A percentile compares a stretch with the other conserved stretches of the same genome.
Conservation (phyloP, 306 rosid genomes). For the Gastrolobium bilobum region DNA sequence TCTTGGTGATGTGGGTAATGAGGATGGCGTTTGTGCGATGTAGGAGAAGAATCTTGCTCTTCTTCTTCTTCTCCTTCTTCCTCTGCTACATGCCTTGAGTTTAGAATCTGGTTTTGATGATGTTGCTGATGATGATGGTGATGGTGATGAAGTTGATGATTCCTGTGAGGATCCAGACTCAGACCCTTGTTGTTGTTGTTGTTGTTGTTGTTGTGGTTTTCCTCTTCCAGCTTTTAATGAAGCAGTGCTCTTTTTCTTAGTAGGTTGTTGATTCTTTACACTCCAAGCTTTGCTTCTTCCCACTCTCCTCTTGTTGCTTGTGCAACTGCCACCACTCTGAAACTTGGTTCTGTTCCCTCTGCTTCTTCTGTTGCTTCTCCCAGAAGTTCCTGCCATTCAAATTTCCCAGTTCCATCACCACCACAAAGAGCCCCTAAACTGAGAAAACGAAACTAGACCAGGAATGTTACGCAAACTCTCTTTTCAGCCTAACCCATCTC, state of each 20-base stretch:
- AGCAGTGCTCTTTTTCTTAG: conserved; percentile 44
- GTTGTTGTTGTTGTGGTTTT: conserved; percentile 42
- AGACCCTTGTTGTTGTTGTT: conserved; percentile 47
- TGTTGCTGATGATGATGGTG: conserved; percentile 42
- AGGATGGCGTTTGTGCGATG: conserved; percentile 33
- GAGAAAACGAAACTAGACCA: conserved; percentile 38
- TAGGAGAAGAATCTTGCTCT: conserved; percentile 39
- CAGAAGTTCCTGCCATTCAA: conserved; percentile 80
- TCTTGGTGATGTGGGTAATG: not conserved
- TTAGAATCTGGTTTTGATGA: conserved; percentile 47
- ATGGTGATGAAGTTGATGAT: conserved; percentile 51
- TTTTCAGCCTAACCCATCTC: conserved; percentile 77
- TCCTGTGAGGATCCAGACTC: conserved; percentile 93
- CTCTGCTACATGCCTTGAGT: conserved; percentile 50
- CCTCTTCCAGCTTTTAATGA: conserved; percentile 78
- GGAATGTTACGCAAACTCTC: conserved; percentile 40
- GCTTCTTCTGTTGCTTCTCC: conserved; percentile 43
- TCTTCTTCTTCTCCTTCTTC: conserved; percentile 43
- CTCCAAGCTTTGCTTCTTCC: conserved; percentile 32
- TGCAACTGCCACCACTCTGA: conserved; percentile 62
- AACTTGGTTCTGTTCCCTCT: conserved; percentile 45
- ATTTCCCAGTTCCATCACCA: conserved; percentile 69
- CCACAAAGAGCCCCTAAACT: conserved; percentile 10
- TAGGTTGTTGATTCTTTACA: conserved; percentile 32
- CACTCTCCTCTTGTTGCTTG: conserved; percentile 38